Percentiles rank a stretch among this genome's conserved stretches.
Evolutionary conservation across 345 rosid genomes (phyloP).

Genomic region (Orychophragmus violaceus): DNA sequence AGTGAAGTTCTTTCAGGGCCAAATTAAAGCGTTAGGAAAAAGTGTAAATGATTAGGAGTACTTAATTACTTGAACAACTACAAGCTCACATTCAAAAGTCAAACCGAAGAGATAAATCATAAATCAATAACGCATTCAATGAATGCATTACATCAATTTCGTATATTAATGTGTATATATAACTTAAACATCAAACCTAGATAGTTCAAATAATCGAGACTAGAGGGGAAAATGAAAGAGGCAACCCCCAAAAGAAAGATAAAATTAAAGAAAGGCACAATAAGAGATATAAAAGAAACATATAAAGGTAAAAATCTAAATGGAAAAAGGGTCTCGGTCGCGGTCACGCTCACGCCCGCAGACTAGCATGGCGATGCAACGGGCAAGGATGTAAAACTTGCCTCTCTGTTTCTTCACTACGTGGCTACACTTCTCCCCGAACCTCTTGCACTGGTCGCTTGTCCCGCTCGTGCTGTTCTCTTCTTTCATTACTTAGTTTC

Average conservation of each 20-base stretch:
- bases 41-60: background rate
- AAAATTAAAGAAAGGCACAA: background rate
- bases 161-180: conserved; percentile 12
- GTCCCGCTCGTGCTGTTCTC: conserved; percentile 18
- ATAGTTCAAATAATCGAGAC: conserved; percentile 8
- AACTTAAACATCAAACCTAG: conserved; percentile 13
- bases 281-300: background rate
- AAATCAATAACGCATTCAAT: conserved; percentile 10
- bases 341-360: conserved; percentile 54
- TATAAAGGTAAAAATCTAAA: conserved; percentile 6
- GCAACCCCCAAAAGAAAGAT: background rate
- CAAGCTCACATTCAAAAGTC: background rate
- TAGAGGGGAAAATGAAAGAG: conserved; percentile 6
- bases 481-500: conserved; percentile 5
- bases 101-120: background rate
- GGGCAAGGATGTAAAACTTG: conserved; percentile 71
- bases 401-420: conserved; percentile 71
- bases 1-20: background rate
- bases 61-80: conserved; percentile 5
- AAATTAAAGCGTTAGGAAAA: background rate
- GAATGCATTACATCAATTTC: conserved; percentile 16
- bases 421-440: conserved; percentile 70
- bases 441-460: conserved; percentile 49
- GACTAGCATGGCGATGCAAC: conserved; percentile 72
- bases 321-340: conserved; percentile 11